Base-by-base conservation (phyloP, 768 basidiomycete genomes). In the Boletus rubescentipes region DNA sequence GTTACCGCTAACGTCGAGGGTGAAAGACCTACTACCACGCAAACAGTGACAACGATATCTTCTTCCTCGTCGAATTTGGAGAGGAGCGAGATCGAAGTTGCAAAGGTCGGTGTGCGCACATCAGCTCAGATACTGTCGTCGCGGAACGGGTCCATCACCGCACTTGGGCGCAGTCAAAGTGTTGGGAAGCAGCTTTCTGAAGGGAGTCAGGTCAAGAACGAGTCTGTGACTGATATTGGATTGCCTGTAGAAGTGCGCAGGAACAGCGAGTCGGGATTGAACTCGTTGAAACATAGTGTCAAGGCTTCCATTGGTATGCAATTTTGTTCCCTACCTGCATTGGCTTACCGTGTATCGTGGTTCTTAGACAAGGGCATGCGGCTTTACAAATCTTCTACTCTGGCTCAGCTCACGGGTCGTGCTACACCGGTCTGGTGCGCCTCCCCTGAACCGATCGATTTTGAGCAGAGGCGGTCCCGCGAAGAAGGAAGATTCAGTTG, bases 221-320 rank as follows among this genome's bases (percentile, higher is more conserved):
- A 59, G 4, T 23, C 53, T 15, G 46, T 65, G 32, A 57, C 56
- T 32, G 64, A 70, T 32, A 58, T 44, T 40, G 67, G 61, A 5
- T 50, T 70, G n/a, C 70, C 69, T 3, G 23, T 54, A 21, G 69
- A 72, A 26, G 45, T 55, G 11, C 49, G 32, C 36, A 59, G 69
- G 49, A 57, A 58, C 26, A 53, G 37, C 43, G 78, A 77, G 55
- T 75, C 76, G 9, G 76, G 74, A 11, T 65, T 82, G 31, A 72
- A 62, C 46, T 75, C 78, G 30, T 73, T 91, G 58, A 88, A 79
- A 68, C 89, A 90, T 59, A 84, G 82, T 54, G 77, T 92, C 59
- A 87, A 81, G 67, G 76, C 79, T 54, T 92, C 90, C 1, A 84
- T 92, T 55, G 88, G 90, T 89, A 60, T 34, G 77, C 69, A 14